Percentiles rank a stretch among this genome's conserved stretches.
Evolutionary conservation across 371 early-diverging fungal species (phyloP).

Genomic region (Batkoa obscura): DNA sequence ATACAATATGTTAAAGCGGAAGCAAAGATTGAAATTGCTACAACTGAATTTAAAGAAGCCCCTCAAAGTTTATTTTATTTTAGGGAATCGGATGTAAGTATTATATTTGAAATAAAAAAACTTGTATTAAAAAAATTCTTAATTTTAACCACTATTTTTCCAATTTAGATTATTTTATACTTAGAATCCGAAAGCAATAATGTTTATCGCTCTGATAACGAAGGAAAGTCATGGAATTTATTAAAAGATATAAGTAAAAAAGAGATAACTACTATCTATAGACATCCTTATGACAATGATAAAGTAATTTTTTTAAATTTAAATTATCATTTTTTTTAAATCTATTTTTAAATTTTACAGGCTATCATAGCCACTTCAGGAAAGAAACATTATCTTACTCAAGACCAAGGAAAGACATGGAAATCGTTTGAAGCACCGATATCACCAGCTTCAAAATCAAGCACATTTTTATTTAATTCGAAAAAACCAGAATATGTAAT

Average conservation of each 20-base stretch:
- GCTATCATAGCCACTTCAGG: conserved; percentile 34
- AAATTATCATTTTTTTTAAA: too few species aligned
- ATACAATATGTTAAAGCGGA: too few species aligned
- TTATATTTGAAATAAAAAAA: too few species aligned
- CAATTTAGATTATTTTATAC: conserved; percentile 32
- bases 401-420: conserved; percentile 44
- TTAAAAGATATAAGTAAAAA: conserved; percentile 18
- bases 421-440: conserved; percentile 27
- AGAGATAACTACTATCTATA: neutral
- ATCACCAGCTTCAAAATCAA: conserved; percentile 17
- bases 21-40: too few species aligned
- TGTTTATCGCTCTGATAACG: conserved; percentile 39
- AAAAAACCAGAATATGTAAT: conserved; percentile 32
- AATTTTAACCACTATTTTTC: too few species aligned
- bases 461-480: conserved; percentile 43
- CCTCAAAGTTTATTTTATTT: too few species aligned
- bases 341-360: conserved; percentile 11
- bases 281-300: conserved; percentile 5
- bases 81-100: too few species aligned
- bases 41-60: too few species aligned
- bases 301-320: too few species aligned
- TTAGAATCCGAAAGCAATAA: conserved; percentile 24
- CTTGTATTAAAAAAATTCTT: too few species aligned
- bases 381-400: conserved; percentile 40
- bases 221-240: conserved; percentile 39